Percentiles rank a stretch among this genome's conserved stretches.
Conservation (phyloP, 495 filamentous ascomycete species). For the Thermochaetoides thermophila region DNA sequence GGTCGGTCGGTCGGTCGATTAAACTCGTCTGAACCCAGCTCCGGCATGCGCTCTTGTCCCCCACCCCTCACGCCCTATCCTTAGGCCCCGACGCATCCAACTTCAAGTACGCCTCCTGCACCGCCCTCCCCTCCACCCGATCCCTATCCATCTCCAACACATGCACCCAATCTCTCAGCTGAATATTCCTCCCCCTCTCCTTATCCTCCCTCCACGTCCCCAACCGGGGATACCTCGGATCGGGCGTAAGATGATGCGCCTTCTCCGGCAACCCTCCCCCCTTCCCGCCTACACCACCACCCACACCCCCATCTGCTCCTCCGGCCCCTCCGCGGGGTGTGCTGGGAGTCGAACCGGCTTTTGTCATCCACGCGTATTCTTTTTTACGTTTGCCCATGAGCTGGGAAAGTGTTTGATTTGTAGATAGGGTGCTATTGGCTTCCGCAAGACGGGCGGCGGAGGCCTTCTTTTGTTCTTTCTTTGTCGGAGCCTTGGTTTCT, state of each 20-base stretch:
- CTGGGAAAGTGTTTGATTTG: constrained; percentile 39
- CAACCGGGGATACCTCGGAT: constrained; percentile 27
- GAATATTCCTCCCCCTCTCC: constrained; percentile 46
- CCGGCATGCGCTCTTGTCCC: not conserved
- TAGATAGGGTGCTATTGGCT: constrained; percentile 36
- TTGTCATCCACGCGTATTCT: constrained; percentile 44
- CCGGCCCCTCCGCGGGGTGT: constrained; percentile 25
- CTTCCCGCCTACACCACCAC: constrained; percentile 1
- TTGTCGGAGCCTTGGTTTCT: constrained; percentile 29
- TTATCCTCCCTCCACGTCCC: constrained; percentile 50
- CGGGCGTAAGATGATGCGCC: constrained; percentile 17
- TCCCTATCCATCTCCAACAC: constrained; percentile 49
- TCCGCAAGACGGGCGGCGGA: constrained; percentile 36
- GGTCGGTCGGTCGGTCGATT: too few species aligned
- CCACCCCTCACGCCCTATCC: not conserved
- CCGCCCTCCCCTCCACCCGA: constrained; percentile 36
- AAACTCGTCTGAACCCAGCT: not conserved
- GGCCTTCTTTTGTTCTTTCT: constrained; percentile 49
- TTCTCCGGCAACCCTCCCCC: constrained; percentile 12
- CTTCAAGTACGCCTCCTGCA: constrained; percentile 38
- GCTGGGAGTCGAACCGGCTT: constrained; percentile 28
- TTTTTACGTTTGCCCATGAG: constrained; percentile 41
- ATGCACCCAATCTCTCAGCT: constrained; percentile 51
- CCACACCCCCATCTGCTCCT: constrained; percentile 5
- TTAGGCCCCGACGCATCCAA: constrained; percentile 25